Base-by-base conservation (phyloP, 2,329 filamentous ascomycete species). In the Colletotrichum navitas region DNA sequence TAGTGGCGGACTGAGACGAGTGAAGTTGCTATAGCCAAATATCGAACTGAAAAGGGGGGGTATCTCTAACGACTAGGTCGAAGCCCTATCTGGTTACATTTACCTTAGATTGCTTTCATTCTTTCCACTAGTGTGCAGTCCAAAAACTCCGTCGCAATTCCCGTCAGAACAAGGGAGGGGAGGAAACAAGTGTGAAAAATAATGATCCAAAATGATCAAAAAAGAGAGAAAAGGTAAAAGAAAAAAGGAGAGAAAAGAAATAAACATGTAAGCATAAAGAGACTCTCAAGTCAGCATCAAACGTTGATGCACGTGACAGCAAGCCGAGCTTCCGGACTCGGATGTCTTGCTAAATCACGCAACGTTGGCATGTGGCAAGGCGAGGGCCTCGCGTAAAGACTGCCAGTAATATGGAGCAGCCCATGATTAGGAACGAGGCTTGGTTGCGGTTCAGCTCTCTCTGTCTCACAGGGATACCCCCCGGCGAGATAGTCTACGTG, bases 1-100 rank as follows among this genome's bases (percentile, higher is more conserved):
- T 21, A 5, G 36, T 24, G 14, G 45, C 6, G 8, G 6, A 39
- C 18, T 51, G n/a, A 21, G 49, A 51, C 24, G 26, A 29, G 49
- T 14, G 16, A 29, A 5, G 11, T 32, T 52, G 14, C 16, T 29
- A 21, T 3, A 29, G 18, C 10, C 34, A 41, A 26, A 26, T 2
- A 51, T 52, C n/a, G 10, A 41, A 41, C 34, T 62, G n/a, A 11
- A 52, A 39, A 41, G 21, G 34, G 41, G 18, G 60, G 60, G 59
- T 63, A 63, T 63, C 60, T 29, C 41, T 52, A 51, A 52, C 60
- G 24, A 51, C 11, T 10, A 52, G 45, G 45, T 39, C 60, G 24
- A 63, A 41, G 60, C 34, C 34, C 60, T 51, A 39, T 63, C 60
- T 63, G 34, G 60, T 52, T 63, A 49, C 60, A 24, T 63, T 52